Evolutionary conservation across 225 moss, liverwort and hornwort genomes (phyloP).

Genomic region (Sphagnum tenellum): DNA sequence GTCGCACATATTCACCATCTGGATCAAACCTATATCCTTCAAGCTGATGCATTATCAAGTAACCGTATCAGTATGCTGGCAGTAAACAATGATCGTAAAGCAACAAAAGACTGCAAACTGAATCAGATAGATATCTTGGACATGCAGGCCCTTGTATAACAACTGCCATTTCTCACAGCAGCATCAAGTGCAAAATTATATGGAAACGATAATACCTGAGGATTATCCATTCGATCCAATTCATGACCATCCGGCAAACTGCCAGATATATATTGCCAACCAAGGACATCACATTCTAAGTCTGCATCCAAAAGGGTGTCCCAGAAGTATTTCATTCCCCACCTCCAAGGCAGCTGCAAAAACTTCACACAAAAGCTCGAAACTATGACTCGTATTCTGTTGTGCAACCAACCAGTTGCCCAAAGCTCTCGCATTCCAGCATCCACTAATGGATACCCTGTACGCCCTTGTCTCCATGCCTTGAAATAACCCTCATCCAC

Average conservation of each 20-base stretch:
- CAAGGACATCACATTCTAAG: slow-evolving; percentile 53
- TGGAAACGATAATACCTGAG: slow-evolving; percentile 22
- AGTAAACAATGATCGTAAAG: too few species aligned
- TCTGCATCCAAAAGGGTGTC: slow-evolving; percentile 54
- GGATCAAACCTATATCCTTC: slow-evolving; percentile 60
- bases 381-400: slow-evolving; percentile 39
- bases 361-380: slow-evolving; percentile 58
- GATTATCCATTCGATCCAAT: slow-evolving; percentile 53
- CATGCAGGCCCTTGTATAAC: too few species aligned
- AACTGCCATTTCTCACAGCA: too few species aligned
- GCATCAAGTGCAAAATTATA: too few species aligned
- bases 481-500: slow-evolving; percentile 41
- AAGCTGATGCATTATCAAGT: slow-evolving; percentile 17
- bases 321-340: slow-evolving; percentile 68
- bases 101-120: too few species aligned
- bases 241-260: slow-evolving; percentile 59
- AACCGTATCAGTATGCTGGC: too few species aligned
- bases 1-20: slow-evolving; percentile 46
- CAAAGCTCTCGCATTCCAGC: slow-evolving; percentile 59
- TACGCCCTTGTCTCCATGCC: slow-evolving; percentile 56
- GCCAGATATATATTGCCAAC: slow-evolving; percentile 59
- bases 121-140: too few species aligned
- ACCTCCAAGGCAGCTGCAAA: slow-evolving; percentile 57
- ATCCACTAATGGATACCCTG: slow-evolving; percentile 51
- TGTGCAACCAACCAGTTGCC: slow-evolving; percentile 60